Base-by-base conservation (phyloP, 2,329 filamentous ascomycete species). In the Proliferodiscus dingleyae region DNA sequence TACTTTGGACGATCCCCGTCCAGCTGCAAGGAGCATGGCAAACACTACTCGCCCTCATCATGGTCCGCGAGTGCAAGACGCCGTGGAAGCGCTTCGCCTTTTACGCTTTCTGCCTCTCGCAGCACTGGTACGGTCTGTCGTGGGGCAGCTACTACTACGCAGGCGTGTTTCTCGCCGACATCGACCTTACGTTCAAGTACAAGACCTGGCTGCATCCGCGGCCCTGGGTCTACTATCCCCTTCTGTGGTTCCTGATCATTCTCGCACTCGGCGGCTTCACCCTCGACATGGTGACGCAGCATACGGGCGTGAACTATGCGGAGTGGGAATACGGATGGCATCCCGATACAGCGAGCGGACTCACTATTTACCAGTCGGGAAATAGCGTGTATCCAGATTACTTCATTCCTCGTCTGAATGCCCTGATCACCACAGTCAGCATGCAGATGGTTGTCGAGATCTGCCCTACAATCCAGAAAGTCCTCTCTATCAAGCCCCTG, bases 1-100 rank as follows among this genome's bases (percentile, higher is more conserved):
- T 73, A 4, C 61, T 74, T 2, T 74, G 71, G 71, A 73, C 70
- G 3, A 71, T 74, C 24, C 69, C 71, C 0, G 69, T 74, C 0
- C 69, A 72, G 50, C 61, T 73, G 1, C 71, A 73, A 52, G 70
- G 67, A 29, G 64, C 69, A 2, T 73, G 71, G 65, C 59, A 68
- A n/a, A 64, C 68, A 2, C 56, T 74, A 2, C 56, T 69, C 8
- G 69, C 63, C 18, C 62, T 64, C 4, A 63, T 74, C 22, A 59
- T 74, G 18, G 62, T 73, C 24, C 64, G 63, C 29, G 68, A 73
- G 42, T 66, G 71, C 57, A 70, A 68, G 51, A 69, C 58, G 0
- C 64, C 68, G 0, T 71, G 65, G 66, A 74, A 73, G 57, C 66
- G 71, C n/a, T 66, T 70, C 46, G 52, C 51, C 4, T 71, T 68